Base-by-base conservation (phyloP, 2,329 filamentous ascomycete species). In the Apiospora pterosperma region DNA sequence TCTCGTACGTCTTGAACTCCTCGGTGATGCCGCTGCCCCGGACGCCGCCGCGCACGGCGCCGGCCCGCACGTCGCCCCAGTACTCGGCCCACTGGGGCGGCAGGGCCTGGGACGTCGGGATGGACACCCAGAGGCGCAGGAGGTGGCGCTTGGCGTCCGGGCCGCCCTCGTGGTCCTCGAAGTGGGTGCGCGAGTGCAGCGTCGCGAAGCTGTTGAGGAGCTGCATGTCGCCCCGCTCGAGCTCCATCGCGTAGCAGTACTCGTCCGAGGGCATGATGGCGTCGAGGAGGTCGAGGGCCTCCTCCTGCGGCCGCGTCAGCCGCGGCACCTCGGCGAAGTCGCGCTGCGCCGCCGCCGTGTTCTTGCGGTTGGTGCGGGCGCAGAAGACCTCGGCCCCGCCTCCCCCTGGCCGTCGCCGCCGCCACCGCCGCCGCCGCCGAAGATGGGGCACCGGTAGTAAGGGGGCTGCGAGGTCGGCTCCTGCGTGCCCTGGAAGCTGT, bases 121-220 rank as follows among this genome's bases (percentile, higher is more conserved):
- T 41, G n/a, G 65, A 67, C 6, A 67, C 16, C 65, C 65, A 67
- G 21, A 67, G 58, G 25, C 65, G 65, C 65, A 67, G 65, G 12
- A 67, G 63, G 52, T 67, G 65, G n/a, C 65, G 60, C 61, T 67
- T 67, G 7, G 65, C 55, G 19, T 67, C 63, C 48, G 48, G 48
- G 16, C 8, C 25, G 34, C 48, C 44, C n/a, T 63, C 63, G 44
- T 39, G 58, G 38, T 67, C 65, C 28, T 63, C 61, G 59, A 67
- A 67, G 11, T 48, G 44, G 11, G 65, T 67, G 28, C 65, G 44
- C 23, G 65, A 67, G 62, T 67, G 65, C 16, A 67, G 63, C 38
- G 65, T 67, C 19, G 65, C 65, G 38, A 67, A 65, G 63, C 65
- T 65, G 61, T 65, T 67, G 36, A 67, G 58, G 19, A 67, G 63